phyloP scores from a whole-genome alignment of 179 eudicot genomes.

The Amaranthus tricolor region DNA sequence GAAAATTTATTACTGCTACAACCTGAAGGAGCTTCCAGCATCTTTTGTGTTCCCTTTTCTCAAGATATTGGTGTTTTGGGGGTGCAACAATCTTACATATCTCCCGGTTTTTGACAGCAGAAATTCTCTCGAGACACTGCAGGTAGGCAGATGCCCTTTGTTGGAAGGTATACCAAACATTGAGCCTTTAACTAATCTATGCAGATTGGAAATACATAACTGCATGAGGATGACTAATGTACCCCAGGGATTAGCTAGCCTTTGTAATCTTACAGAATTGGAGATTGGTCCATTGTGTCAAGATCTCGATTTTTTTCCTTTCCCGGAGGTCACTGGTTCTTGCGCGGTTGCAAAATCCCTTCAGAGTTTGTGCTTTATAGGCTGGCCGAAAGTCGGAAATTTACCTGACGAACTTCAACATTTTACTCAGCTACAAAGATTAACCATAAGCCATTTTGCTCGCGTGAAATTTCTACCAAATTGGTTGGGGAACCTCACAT shows the following conservation, averaged over 20 bases:
- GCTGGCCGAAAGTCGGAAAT: slow-evolving; percentile 6
- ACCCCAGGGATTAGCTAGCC: slow-evolving; percentile 5
- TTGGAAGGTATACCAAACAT: slow-evolving; percentile 5
- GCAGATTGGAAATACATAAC: slow-evolving; percentile 10
- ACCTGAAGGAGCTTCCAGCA: slow-evolving; percentile 10
- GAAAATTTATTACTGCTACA: slow-evolving; percentile 11
- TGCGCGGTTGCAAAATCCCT: slow-evolving; percentile 11
- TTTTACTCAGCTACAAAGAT: slow-evolving; percentile 10
- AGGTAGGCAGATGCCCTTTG: slow-evolving; percentile 11
- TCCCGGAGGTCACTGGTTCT: not conserved
- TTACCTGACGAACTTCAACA: slow-evolving; percentile 15
- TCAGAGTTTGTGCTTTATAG: not conserved
- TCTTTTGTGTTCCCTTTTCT: slow-evolving; percentile 11
- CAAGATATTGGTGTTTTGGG: slow-evolving; percentile 17
- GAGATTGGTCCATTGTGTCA: slow-evolving; percentile 20
- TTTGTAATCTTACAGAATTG: not conserved
- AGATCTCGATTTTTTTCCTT: slow-evolving; percentile 16
- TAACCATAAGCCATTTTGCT: slow-evolving; percentile 9
- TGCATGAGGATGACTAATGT: slow-evolving; percentile 7
- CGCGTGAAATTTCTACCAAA: slow-evolving; percentile 18
- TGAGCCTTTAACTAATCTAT: not conserved
- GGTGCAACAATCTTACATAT: slow-evolving; percentile 14
- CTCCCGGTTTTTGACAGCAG: slow-evolving; percentile 5
- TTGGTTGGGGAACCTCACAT: slow-evolving; percentile 20
- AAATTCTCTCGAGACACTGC: slow-evolving; percentile 1